phyloP scores from a whole-genome alignment of 441 rosid species.

The Biscutella auriculata region DNA sequence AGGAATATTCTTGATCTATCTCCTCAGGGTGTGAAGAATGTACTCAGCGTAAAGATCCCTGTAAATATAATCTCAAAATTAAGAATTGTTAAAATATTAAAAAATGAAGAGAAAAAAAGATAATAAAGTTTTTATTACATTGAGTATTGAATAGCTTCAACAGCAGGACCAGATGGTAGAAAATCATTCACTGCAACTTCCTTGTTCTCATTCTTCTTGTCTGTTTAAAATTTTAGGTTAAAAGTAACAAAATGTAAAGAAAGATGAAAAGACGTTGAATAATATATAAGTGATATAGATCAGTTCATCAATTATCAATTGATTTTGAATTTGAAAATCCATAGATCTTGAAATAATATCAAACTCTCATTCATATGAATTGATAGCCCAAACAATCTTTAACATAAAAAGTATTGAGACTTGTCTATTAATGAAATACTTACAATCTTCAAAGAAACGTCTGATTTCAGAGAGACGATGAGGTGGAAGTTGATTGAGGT shows the following conservation, averaged over 20 bases:
- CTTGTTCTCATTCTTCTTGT: slow-evolving; percentile 34
- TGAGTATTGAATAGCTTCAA: slow-evolving; percentile 30
- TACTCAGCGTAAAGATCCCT: slow-evolving; percentile 95
- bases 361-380: too few relatives aligned
- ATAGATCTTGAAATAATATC: too few relatives aligned
- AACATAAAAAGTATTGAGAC: too few relatives aligned
- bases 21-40: slow-evolving; percentile 72
- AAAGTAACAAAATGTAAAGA: not conserved
- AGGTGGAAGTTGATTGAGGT: slow-evolving; percentile 85
- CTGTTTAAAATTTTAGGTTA: not conserved
- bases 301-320: too few relatives aligned
- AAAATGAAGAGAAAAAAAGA: too few relatives aligned
- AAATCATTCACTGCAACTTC: slow-evolving; percentile 34
- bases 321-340: too few relatives aligned
- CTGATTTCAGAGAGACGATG: slow-evolving; percentile 92
- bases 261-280: too few relatives aligned
- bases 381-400: too few relatives aligned
- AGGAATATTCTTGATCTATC: slow-evolving; percentile 29
- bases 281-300: too few relatives aligned
- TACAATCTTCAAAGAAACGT: slow-evolving; percentile 94
- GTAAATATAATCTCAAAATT: slow-evolving; percentile 11
- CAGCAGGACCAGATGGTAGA: slow-evolving; percentile 18
- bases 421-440: too few relatives aligned
- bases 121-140: slow-evolving; percentile 16
- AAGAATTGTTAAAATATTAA: too few relatives aligned